Base-by-base conservation (phyloP, 352 stramenopile species). In the Phytophthora pistaciae region DNA sequence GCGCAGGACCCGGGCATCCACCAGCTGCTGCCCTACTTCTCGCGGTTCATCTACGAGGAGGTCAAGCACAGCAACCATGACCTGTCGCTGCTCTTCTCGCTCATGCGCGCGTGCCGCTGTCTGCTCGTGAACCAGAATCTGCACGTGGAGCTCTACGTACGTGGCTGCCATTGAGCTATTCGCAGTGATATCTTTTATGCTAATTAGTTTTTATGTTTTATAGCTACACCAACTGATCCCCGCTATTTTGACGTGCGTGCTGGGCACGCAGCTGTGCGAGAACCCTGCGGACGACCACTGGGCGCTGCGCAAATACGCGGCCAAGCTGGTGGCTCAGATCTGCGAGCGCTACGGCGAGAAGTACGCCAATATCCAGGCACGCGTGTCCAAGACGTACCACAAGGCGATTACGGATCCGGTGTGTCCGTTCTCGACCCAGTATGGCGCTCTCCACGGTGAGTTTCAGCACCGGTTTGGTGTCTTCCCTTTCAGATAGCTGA, bases 141-240 rank as follows among this genome's bases (percentile, higher is more conserved):
- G 27, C 93, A 97, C 77, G 88, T 98, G 14, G 96, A 99, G 79
- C 82, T 98, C 54, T 98, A 96, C 60, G 89, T 96, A 78, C n/a
- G 87, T 84, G 18, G 20, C 2, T 5, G 27, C 25, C 25, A 27
- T 27, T n/a, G n/a, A n/a, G n/a, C n/a, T n/a, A n/a, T n/a, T 42
- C 55, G 18, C 10, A 25, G 18, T 42, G 42, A 21, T 20, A 4
- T 7, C n/a, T 44, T 33, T 33, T 44, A 1, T n/a, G 38, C 13
- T 44, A 44, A 44, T 44, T 44, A 7, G 38, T 44, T 44, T 5
- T 44, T 44, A n/a, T 6, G 11, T 42, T 44, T 44, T 18, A 18
- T 61, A 97, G 85, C 80, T 99, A 9, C 94, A 99, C 68, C 94
- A 99, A 88, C 74, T 99, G 44, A 88, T 98, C 64, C 94, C 94